These are phyloP conservation scores for Aspergillus eucalypticola DNA, from an alignment of 2,329 filamentous ascomycete species.

Conservation along the genomic window DNA sequence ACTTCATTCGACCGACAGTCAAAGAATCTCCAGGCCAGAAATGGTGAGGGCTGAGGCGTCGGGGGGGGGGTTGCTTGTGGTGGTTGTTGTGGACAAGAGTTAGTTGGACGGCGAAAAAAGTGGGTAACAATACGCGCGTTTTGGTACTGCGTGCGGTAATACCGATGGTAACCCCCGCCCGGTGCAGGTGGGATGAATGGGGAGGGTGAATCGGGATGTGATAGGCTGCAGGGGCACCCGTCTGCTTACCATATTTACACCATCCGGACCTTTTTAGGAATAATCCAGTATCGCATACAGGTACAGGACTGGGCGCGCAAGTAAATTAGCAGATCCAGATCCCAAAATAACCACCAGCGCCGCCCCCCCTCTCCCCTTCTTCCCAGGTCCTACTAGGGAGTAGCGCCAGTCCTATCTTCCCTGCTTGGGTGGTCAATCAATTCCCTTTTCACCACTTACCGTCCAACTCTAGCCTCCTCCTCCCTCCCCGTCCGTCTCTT, in stretches of 20 bases:
- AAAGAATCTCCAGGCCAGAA: background rate
- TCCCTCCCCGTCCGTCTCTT: constrained; percentile 33
- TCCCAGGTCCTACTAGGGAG: constrained; percentile 14
- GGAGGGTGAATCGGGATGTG: background rate
- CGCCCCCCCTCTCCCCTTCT: constrained; percentile 7
- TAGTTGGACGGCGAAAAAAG: background rate
- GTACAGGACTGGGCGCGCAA: constrained; percentile 10
- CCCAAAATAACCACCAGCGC: constrained; percentile 34
- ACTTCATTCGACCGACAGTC: background rate
- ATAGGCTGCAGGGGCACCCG: background rate
- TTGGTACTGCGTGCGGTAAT: constrained; percentile 2
- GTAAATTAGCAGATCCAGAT: constrained; percentile 23
- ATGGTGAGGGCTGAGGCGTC: background rate
- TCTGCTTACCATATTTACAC: constrained; percentile 7
- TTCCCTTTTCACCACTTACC: constrained; percentile 29
- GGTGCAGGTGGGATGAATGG: background rate
- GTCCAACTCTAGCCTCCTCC: constrained; percentile 27
- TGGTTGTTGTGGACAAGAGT: background rate
- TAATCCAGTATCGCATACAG: constrained; percentile 13
- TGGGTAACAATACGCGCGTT: constrained; percentile 4
- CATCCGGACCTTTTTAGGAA: constrained; percentile 3
- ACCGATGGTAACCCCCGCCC: background rate
- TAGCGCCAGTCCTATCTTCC: constrained; percentile 27
- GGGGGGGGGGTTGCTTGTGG: background rate
- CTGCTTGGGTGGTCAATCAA: constrained; percentile 26